phyloP scores from a whole-genome alignment of 345 rosid genomes.

The Ceriops zippeliana region DNA sequence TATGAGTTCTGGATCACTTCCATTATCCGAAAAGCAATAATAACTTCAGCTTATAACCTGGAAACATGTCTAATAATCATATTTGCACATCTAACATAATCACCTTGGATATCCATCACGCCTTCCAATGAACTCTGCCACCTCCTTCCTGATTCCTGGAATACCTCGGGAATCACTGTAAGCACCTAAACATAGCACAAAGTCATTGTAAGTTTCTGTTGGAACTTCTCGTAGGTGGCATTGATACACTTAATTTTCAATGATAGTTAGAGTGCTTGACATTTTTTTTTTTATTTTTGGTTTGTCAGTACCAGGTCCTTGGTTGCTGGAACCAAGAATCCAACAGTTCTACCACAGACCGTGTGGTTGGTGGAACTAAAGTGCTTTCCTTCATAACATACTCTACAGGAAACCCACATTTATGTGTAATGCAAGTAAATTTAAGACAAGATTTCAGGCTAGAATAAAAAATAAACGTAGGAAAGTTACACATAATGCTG shows the following conservation, averaged over 20 bases:
- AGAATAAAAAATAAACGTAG: neutral
- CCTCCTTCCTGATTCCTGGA: constrained; percentile 89
- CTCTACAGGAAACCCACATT: neutral
- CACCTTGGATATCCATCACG: constrained; percentile 99
- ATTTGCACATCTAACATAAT: constrained; percentile 22
- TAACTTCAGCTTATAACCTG: constrained; percentile 24
- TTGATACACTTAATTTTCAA: neutral
- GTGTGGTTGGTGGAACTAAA: no score
- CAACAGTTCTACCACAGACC: no score
- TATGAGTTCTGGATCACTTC: constrained; percentile 92
- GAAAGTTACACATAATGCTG: neutral
- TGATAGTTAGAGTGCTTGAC: no score
- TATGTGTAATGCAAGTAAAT: neutral
- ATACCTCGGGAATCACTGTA: constrained; percentile 96
- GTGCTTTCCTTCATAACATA: neutral
- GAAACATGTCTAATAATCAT: constrained; percentile 1
- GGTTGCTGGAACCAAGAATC: no score
- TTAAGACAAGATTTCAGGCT: neutral
- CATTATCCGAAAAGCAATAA: constrained; percentile 23
- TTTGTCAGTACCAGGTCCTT: no score
- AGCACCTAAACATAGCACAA: constrained; percentile 55
- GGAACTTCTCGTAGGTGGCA: neutral
- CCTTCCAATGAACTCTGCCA: constrained; percentile 83
- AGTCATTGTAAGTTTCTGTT: constrained; percentile 1
- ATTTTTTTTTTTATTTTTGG: no score